Evolutionary conservation across 352 stramenopile species (phyloP).

Genomic region (Pythium folliculosum): DNA sequence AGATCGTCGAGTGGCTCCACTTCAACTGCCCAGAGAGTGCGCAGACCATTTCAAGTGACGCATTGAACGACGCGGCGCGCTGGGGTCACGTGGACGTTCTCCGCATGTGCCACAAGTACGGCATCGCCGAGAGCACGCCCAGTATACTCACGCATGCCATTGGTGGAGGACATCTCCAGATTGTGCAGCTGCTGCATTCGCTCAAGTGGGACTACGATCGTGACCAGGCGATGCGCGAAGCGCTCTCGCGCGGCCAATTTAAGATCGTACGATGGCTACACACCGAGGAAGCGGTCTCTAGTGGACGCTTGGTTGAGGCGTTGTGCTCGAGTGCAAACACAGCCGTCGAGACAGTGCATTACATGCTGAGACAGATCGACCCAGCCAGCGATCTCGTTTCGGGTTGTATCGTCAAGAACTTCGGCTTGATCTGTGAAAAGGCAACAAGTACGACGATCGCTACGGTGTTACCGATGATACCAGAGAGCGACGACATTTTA

Average conservation of each 20-base stretch:
- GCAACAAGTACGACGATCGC: not conserved
- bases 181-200: not conserved
- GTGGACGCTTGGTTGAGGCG: not conserved
- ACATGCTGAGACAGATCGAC: not conserved
- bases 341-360: not conserved
- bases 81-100: constrained; percentile 17
- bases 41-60: not conserved
- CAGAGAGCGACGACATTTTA: not conserved
- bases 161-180: not conserved
- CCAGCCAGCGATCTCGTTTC: not conserved
- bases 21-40: not conserved
- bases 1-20: constrained; percentile 22
- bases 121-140: not conserved
- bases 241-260: not conserved
- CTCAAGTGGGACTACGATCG: not conserved
- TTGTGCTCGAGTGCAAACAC: not conserved
- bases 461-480: not conserved
- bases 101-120: constrained; percentile 13
- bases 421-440: not conserved
- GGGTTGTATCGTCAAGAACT: not conserved
- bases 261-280: not conserved
- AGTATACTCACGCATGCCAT: not conserved
- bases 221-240: not conserved
- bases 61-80: constrained; percentile 5
- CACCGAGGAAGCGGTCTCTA: too few species aligned